phyloP scores from a whole-genome alignment of 2,329 filamentous ascomycete genomes.

The Arthrobotrys conoides region DNA sequence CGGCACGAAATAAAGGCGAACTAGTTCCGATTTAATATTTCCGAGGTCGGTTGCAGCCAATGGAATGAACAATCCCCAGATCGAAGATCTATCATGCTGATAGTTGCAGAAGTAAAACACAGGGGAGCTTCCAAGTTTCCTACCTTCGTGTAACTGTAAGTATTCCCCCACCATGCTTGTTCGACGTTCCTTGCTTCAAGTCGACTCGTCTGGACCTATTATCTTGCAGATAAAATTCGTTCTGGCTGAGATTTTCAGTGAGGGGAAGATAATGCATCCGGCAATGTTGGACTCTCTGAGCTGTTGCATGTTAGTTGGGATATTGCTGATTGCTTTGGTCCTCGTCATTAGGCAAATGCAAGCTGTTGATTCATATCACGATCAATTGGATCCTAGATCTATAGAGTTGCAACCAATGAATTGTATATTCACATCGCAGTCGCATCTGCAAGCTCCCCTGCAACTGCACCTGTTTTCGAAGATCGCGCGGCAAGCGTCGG shows the following conservation, averaged over 20 bases:
- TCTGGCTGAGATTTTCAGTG: not conserved
- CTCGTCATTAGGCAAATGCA: slow-evolving; percentile 2
- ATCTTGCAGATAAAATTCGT: not conserved
- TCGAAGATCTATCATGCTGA: slow-evolving; percentile 15
- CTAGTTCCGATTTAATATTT: slow-evolving; percentile 7
- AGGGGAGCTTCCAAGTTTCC: not conserved
- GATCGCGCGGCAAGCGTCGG: slow-evolving; percentile 19
- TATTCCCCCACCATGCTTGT: not conserved
- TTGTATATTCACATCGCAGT: not conserved
- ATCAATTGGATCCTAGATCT: not conserved
- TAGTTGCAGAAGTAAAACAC: slow-evolving; percentile 1
- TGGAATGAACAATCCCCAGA: slow-evolving; percentile 20
- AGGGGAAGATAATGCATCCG: not conserved
- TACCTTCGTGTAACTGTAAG: not conserved
- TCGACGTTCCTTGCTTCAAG: not conserved
- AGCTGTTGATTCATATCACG: too few relatives aligned
- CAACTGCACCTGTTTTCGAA: not conserved
- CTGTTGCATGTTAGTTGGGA: not conserved
- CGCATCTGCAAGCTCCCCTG: not conserved
- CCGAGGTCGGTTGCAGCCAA: slow-evolving; percentile 26
- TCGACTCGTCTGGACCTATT: slow-evolving; percentile 4
- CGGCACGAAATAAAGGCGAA: slow-evolving; percentile 16
- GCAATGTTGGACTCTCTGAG: not conserved
- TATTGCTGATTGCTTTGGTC: not conserved
- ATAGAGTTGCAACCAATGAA: slow-evolving; percentile 21